Evolutionary conservation across 192 early-diverging fungal genomes (phyloP), one percentile per base, ranked within the genome.

Genomic region (Coemansia sp.): DNA sequence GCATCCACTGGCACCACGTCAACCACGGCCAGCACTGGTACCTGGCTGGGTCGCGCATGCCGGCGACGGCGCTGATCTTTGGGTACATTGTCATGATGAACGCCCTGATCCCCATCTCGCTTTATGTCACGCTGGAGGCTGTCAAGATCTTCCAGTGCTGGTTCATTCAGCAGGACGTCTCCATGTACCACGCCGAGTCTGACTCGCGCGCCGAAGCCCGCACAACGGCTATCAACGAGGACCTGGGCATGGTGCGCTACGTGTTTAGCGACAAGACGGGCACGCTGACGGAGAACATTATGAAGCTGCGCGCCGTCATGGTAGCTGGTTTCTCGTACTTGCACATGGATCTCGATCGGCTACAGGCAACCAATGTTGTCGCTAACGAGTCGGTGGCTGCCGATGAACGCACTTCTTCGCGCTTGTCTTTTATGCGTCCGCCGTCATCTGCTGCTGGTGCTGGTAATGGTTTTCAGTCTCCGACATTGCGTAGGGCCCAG

Each of bases 251-350:
- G 71, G 92, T 97, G 62, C 88, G 91, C 64, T 95, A 95, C 68
- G 85, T 97, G 11, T 97, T 97, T 63, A 91, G 91, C 24, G 94
- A 95, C 85, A 95, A 95, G 79, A 95, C 94, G 6, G 94, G 94
- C 36, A 95, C 94, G 11, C 81, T 95, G 29, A 95, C 94, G 0
- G 91, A 94, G 62, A 95, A 95, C 75, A 85, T 92, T 9, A 94
- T 95, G 92, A 85, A 92, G 53, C 90, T 95, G 62, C 85, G 90
- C 34, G 89, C 89, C 18, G 77, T 90, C 18, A 88, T 88, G 75
- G 85, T 88, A 3, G 89, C 85, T 9, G 90, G 90, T 6, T 84
- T 84, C 29, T 84, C 81, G 49, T 90, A 86, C 70, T 68, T 88
- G 53, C 89, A 91, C 62, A 64, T 76, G 10, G 88, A 90, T 61